Conservation (phyloP, 2,329 filamentous ascomycete species). For the Anisogramma anomala region DNA sequence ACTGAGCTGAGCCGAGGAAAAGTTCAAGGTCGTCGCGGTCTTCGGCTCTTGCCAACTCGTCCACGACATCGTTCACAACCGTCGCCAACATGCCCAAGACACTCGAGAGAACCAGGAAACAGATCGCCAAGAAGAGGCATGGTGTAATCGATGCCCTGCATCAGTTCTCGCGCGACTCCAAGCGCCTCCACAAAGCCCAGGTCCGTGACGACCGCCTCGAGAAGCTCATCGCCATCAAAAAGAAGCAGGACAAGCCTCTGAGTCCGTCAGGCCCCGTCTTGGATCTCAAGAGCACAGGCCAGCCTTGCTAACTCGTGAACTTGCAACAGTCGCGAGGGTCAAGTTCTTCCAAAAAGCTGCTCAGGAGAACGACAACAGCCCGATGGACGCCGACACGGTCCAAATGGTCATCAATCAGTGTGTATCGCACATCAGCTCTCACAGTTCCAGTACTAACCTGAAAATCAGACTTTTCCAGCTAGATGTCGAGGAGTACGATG, state of each 20-base stretch:
- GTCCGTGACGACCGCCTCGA: conserved; percentile 73
- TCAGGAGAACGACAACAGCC: conserved; percentile 36
- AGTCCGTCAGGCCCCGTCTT: too few relatives aligned
- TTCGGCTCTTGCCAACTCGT: not conserved
- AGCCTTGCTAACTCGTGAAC: conserved; percentile 7
- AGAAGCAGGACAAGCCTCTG: conserved; percentile 63
- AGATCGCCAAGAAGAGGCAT: conserved; percentile 77
- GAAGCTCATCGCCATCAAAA: conserved; percentile 55
- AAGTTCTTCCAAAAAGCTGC: conserved; percentile 61
- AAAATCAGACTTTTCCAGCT: conserved; percentile 50
- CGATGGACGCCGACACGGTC: conserved; percentile 44
- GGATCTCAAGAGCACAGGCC: too few relatives aligned
- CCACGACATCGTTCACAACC: too few relatives aligned
- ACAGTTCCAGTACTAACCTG: conserved; percentile 3
- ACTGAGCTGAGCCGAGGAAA: too few relatives aligned
- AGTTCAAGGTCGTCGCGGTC: not conserved
- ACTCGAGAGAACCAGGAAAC: conserved; percentile 74
- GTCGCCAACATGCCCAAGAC: conserved; percentile 58
- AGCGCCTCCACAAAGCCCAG: conserved; percentile 66
- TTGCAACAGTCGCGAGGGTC: conserved; percentile 48
- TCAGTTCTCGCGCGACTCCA: conserved; percentile 77
- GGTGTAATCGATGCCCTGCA: conserved; percentile 65
- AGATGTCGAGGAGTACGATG: conserved; percentile 57
- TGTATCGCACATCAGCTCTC: conserved; percentile 16
- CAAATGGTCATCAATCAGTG: conserved; percentile 52